Evolutionary conservation across 208 protist species (phyloP).

Genomic region (Leishmania guyanensis): DNA sequence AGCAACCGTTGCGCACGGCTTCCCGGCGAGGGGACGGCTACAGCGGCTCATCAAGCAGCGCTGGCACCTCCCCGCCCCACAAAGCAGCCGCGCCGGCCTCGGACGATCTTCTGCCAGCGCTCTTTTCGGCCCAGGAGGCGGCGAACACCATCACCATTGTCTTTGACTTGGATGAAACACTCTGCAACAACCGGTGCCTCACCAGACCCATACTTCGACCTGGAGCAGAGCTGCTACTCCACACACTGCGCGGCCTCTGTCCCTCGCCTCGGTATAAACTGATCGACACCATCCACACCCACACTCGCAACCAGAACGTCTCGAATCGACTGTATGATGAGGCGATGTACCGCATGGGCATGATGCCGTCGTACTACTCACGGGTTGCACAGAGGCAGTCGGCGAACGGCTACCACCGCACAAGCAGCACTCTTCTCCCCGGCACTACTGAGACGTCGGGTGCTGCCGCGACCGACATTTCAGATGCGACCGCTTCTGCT

Average conservation of each 20-base stretch:
- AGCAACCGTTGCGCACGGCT: neutral
- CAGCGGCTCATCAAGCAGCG: neutral
- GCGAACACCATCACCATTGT: conserved; percentile 83
- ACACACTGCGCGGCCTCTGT: conserved; percentile 45
- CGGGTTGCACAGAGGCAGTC: conserved; percentile 30
- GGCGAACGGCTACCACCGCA: conserved; percentile 14
- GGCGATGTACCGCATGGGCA: conserved; percentile 36
- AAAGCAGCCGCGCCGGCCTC: neutral
- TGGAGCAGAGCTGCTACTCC: conserved; percentile 62
- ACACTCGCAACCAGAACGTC: conserved; percentile 20
- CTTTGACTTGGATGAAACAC: conserved; percentile 92
- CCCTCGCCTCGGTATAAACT: conserved; percentile 47
- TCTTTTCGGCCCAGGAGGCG: conserved; percentile 42
- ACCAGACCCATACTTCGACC: conserved; percentile 70
- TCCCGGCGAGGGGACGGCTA: neutral
- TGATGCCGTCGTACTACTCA: conserved; percentile 28
- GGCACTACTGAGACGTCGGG: neutral
- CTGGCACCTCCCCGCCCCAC: neutral
- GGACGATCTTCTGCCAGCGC: conserved; percentile 42
- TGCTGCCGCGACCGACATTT: neutral
- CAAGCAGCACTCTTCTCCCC: neutral
- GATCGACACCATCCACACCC: conserved; percentile 10
- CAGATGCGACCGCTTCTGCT: neutral
- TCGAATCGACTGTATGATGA: conserved; percentile 52
- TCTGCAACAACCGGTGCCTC: conserved; percentile 83